Evolutionary conservation across 2,329 filamentous ascomycete genomes (phyloP).

Genomic region (Penicillium sp.): DNA sequence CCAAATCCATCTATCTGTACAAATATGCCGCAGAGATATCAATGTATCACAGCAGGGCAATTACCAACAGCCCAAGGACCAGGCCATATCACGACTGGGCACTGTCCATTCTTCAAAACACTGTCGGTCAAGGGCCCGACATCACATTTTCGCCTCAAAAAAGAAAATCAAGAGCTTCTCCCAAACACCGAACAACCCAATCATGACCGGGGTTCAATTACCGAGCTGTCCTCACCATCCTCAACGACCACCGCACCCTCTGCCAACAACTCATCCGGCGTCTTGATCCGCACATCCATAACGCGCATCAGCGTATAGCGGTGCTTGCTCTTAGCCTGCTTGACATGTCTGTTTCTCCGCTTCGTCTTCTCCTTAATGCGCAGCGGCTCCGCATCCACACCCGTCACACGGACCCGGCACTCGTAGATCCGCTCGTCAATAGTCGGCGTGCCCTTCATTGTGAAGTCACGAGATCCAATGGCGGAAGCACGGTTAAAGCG

Average conservation of each 20-base stretch:
- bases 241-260: constrained; percentile 43
- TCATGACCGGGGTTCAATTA: constrained; percentile 27
- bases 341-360: constrained; percentile 66
- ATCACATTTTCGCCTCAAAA: constrained; percentile 3
- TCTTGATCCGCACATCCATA: constrained; percentile 71
- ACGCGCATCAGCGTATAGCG: constrained; percentile 82
- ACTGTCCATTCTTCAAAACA: not conserved
- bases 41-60: constrained; percentile 22
- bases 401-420: constrained; percentile 80
- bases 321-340: constrained; percentile 84
- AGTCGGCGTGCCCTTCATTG: constrained; percentile 76
- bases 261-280: constrained; percentile 53
- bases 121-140: not conserved
- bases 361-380: constrained; percentile 78
- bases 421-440: constrained; percentile 81
- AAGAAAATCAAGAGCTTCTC: not conserved
- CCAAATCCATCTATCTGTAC: constrained; percentile 36
- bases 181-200: not conserved
- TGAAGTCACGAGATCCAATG: constrained; percentile 86
- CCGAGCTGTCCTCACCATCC: constrained; percentile 21
- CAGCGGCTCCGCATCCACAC: constrained; percentile 77
- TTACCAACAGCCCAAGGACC: constrained; percentile 3
- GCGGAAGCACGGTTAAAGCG: constrained; percentile 81
- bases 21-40: constrained; percentile 24
- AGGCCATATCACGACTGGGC: not conserved